phyloP scores from a whole-genome alignment of 192 early-diverging fungal species.

The Entomortierella beljakovae region DNA sequence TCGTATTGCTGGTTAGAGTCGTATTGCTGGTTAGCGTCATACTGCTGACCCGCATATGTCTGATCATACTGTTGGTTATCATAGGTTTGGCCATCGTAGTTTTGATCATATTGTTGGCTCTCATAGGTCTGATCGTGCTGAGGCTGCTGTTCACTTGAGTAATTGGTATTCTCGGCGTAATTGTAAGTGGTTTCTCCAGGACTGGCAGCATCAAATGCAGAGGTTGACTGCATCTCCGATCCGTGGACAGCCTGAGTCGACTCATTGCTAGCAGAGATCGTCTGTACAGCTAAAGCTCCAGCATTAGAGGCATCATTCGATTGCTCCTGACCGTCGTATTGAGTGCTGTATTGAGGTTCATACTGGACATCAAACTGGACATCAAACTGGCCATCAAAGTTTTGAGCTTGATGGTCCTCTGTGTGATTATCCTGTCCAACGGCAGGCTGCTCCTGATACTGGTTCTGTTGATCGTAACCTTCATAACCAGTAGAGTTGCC shows the following conservation, averaged over 20 bases:
- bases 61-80: constrained; percentile 12
- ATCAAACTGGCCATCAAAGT: constrained; percentile 11
- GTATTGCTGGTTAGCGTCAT: neutral
- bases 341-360: constrained; percentile 10
- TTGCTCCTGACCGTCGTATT: constrained; percentile 20
- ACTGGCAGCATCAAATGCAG: too few relatives aligned
- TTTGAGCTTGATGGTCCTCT: constrained; percentile 15
- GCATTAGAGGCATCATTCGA: neutral
- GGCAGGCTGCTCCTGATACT: constrained; percentile 10
- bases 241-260: constrained; percentile 22
- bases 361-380: constrained; percentile 14
- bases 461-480: constrained; percentile 15
- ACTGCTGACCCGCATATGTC: neutral
- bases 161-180: constrained; percentile 3
- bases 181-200: neutral
- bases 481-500: constrained; percentile 10
- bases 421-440: constrained; percentile 10
- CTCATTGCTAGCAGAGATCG: constrained; percentile 11
- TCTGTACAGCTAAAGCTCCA: constrained; percentile 10
- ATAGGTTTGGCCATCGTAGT: constrained; percentile 5
- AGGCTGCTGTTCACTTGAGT: constrained; percentile 5
- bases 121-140: constrained; percentile 1
- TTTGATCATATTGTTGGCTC: constrained; percentile 1
- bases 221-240: constrained; percentile 12
- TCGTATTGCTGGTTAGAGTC: too few relatives aligned